Base-by-base conservation (phyloP, 192 early-diverging fungal species). In the Coemansia sp. region DNA sequence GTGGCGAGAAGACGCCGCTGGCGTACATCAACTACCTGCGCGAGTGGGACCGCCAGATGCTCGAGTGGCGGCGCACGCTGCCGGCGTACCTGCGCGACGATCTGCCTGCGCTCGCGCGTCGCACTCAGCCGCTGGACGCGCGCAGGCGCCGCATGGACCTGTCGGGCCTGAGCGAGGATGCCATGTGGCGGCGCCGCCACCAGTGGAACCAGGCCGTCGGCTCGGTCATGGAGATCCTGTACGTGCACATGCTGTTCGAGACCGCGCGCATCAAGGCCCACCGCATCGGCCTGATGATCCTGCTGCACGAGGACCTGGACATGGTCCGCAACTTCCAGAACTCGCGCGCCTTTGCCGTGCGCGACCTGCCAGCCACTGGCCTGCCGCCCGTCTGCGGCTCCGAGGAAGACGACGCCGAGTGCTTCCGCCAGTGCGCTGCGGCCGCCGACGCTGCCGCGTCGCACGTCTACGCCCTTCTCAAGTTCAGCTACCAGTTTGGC, bases 11-110 rank as follows among this genome's bases (percentile, higher is more conserved):
- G 69, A 56, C 62, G 22, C 50, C 48, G 6, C 36, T 62, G 28
- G 67, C 65, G 52, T 80, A 80, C 50, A 63, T 80, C 49, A 71
- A 58, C 45, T 80, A 74, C 49, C 27, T 80, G 62, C 68, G 61
- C 19, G 78, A 80, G 63, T 80, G 78, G 78, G 78, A 80, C 60
- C 71, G 78, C 7, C 78, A 74, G 60, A 74, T 80, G 71, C 65
- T 80, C 27, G 68, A 71, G 55, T 80, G 78, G 78, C 78, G 78
- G 24, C 62, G 61, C 6, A 24, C 29, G 18, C 65, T 80, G 66
- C 78, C 78, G 23, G 20, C 61, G 13, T 63, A 74, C 30, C 27
- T 80, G 52, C 54, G 29, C 58, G 61, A 61, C 51, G 72, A 80
- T 46, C 47, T 80, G 23, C 61, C 55, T 5, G 59, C 24, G n/a